Base-by-base conservation (phyloP, 768 basidiomycete genomes). In the Pholiota molesta region DNA sequence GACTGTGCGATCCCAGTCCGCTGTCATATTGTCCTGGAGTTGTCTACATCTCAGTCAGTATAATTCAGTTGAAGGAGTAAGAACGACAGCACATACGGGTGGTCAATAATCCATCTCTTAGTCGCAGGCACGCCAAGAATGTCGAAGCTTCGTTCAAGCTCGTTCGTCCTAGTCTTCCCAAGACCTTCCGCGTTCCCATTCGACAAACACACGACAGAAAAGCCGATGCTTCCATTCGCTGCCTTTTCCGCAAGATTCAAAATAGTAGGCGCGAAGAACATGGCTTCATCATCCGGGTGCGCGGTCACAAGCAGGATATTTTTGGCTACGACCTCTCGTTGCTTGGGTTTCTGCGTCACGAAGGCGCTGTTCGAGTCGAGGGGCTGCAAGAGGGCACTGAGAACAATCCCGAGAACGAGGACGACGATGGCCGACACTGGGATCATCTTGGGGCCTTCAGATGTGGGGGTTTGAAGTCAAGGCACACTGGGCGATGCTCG, bases 211-310 rank as follows among this genome's bases (percentile, higher is more conserved):
- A 96, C 70, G 17, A 67, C 69, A 19, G 62, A 68, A 19, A 71
- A 54, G 33, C 47, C 67, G 45, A 68, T 47, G 54, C 63, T 57
- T 33, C 52, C 69, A 47, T 29, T 60, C 56, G 29, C 28, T 42
- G 65, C 58, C 55, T 54, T 70, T 54, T 33, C 49, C n/a, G 64
- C 60, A 31, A 95, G 79, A 2, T 83, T 80, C 33, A 89, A 75
- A 14, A 97, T 73, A 0, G 93, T 95, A 0, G 95, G 95, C 3
- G 88, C 87, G 72, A 98, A 98, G 81, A 98, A 98, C 82, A 96
- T 85, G 72, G 87, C 88, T 77, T 97, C 95, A 72, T 98, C 95
- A 71, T 97, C 95, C 2, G 95, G 95, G 71, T 98, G 95, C 28
- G 95, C 94, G 0, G 95, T 97, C 49, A 98, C 73, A 3, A 97